phyloP scores from a whole-genome alignment of 2,329 filamentous ascomycete species.

The Lojkania enalia region DNA sequence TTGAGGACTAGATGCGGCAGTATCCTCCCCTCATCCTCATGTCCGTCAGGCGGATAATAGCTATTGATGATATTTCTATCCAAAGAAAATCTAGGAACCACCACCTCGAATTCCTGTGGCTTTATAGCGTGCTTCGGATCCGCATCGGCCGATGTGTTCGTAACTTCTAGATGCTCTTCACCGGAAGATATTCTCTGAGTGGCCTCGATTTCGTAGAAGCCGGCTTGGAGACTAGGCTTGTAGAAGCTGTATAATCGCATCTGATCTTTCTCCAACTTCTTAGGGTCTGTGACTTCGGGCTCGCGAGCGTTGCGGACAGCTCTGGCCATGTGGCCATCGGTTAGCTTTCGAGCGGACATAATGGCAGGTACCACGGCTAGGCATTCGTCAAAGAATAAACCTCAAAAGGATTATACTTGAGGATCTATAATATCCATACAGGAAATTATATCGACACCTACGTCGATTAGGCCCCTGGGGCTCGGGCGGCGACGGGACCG shows the following conservation, averaged over 20 bases:
- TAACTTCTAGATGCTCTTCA: too few relatives aligned
- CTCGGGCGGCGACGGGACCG: too few relatives aligned
- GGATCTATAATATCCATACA: too few relatives aligned
- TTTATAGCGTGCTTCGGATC: not conserved
- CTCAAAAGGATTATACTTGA: too few relatives aligned
- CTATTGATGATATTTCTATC: not conserved
- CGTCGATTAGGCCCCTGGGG: too few relatives aligned
- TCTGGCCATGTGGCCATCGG: too few relatives aligned
- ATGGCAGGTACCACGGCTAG: not conserved
- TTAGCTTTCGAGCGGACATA: not conserved
- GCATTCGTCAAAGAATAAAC: too few relatives aligned
- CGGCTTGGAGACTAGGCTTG: not conserved
- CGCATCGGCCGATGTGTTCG: not conserved
- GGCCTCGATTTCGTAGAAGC: not conserved
- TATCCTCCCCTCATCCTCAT: conserved; percentile 36
- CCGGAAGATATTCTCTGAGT: too few relatives aligned
- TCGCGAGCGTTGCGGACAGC: too few relatives aligned
- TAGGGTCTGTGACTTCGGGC: not conserved
- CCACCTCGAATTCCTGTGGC: not conserved
- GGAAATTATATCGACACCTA: too few relatives aligned
- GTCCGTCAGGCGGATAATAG: conserved; percentile 41
- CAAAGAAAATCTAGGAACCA: not conserved
- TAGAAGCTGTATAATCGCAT: conserved; percentile 2
- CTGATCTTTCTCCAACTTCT: not conserved
- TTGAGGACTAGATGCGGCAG: conserved; percentile 53